Evolutionary conservation across 495 filamentous ascomycete genomes (phyloP).

Genomic region (Aspergillus incahuasiensis): DNA sequence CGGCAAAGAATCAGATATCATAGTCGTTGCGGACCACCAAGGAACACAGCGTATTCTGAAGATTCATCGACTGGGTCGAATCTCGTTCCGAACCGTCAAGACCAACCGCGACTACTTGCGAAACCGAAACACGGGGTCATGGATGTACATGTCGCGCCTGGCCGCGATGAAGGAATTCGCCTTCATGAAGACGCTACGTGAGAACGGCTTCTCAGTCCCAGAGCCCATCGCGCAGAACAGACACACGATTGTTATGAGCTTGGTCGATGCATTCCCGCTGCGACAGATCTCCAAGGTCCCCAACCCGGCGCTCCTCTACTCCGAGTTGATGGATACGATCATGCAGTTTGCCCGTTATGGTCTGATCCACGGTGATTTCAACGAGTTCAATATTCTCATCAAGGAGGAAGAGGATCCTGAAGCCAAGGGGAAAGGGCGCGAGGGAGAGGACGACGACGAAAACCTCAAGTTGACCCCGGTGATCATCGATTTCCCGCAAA

Average conservation of each 20-base stretch:
- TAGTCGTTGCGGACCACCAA: constrained; percentile 72
- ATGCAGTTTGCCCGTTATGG: constrained; percentile 79
- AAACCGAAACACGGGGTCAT: constrained; percentile 69
- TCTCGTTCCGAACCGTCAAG: constrained; percentile 95
- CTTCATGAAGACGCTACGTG: constrained; percentile 80
- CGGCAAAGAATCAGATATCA: constrained; percentile 96
- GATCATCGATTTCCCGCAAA: constrained; percentile 97
- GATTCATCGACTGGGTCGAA: constrained; percentile 90
- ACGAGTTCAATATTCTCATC: constrained; percentile 98
- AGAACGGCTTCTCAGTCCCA: constrained; percentile 85
- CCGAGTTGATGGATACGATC: constrained; percentile 82
- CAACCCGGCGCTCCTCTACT: constrained; percentile 75
- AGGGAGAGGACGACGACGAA: constrained; percentile 28
- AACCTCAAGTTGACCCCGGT: constrained; percentile 53
- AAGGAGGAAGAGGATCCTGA: constrained; percentile 57
- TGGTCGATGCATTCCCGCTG: constrained; percentile 85
- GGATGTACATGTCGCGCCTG: constrained; percentile 96
- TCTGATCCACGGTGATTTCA: constrained; percentile 97
- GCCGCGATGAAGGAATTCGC: constrained; percentile 88
- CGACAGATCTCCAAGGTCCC: constrained; percentile 76
- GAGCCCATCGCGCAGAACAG: constrained; percentile 79
- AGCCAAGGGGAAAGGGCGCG: constrained; percentile 32
- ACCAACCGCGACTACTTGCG: constrained; percentile 93
- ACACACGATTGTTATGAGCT: constrained; percentile 92
- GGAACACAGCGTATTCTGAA: constrained; percentile 71